Evolutionary conservation across 805 yeast genomes (phyloP), one percentile per base, ranked within the genome.

Genomic region (Myxozyma neglecta): DNA sequence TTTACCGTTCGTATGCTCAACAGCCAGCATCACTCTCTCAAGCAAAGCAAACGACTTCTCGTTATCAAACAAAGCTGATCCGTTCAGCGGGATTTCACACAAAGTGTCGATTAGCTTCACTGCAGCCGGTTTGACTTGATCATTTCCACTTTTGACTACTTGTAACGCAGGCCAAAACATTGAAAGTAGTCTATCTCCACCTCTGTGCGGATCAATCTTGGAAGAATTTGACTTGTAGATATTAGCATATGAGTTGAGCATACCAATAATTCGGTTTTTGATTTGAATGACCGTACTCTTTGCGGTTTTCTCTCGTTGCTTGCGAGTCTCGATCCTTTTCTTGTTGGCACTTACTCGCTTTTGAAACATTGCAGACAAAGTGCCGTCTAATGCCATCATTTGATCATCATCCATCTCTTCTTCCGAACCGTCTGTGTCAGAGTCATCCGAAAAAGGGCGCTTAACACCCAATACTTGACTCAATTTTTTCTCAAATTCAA

Each of bases 351-450:
- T 29, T 6, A 60, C 57, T 1, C 66, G 58, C 16, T 53, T 52
- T 32, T 60, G 57, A 50, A 63, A 63, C 61, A 63, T 52, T 3
- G 55, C 52, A 7, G 64, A 56, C 37, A 63, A 46, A 14, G 51
- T 52, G 5, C 34, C 53, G 37, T 63, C 66, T 18, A 63, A 47
- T 8, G 64, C 66, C 16, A 63, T 52, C 66, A 63, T 60, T 46
- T 65, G 67, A 18, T 60, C 67, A 44, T 65, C 68, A 37, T 53
- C 49, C 65, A 60, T 56, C 14, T 57, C 67, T 51, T 57, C 63
- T 37, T 63, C 64, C 10, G 46, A 52, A 1, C 29, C 57, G 9
- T 35, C 61, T 11, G 44, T 45, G 42, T 29, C 57, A 34, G 35
- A 52, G 36, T 47, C 65, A 34, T 55, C 53, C 6, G 51, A 40